These are phyloP conservation scores for Cucumis variabilis DNA, from an alignment of 331 rosid species.

Conservation along the genomic window DNA sequence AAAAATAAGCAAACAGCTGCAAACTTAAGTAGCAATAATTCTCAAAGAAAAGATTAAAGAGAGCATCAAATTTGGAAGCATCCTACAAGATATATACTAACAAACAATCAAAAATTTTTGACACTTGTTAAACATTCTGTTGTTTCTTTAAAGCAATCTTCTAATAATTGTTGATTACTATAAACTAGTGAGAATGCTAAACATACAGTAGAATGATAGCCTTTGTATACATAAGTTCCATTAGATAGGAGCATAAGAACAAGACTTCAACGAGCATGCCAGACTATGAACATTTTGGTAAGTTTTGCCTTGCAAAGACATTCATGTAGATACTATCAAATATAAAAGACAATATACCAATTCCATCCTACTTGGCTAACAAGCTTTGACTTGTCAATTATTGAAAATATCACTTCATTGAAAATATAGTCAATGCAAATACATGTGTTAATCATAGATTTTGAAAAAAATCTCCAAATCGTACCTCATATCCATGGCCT, in stretches of 20 bases:
- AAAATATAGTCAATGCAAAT: slow-evolving; percentile 20
- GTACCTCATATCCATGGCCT: slow-evolving; percentile 54
- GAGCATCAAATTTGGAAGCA: too few relatives aligned
- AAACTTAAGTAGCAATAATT: too few relatives aligned
- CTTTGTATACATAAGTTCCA: background rate
- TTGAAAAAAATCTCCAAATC: slow-evolving; percentile 45
- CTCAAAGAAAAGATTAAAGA: too few relatives aligned
- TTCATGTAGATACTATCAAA: background rate
- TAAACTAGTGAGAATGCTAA: background rate
- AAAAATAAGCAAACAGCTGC: too few relatives aligned
- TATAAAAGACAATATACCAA: background rate
- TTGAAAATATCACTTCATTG: slow-evolving; percentile 93
- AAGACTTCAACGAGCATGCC: slow-evolving; percentile 42
- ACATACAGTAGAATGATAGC: background rate
- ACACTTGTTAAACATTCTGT: background rate
- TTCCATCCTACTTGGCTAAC: slow-evolving; percentile 81
- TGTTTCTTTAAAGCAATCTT: background rate
- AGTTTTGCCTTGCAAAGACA: slow-evolving; percentile 67
- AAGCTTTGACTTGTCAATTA: slow-evolving; percentile 93
- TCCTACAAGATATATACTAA: background rate
- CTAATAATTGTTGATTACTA: background rate
- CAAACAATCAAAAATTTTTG: background rate
- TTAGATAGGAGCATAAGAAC: background rate
- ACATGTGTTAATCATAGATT: slow-evolving; percentile 50
- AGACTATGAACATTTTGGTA: slow-evolving; percentile 64